A percentile compares a stretch with the other conserved stretches of the same genome.
phyloP scores from a whole-genome alignment of 805 yeast species.

The Torulaspora quercuum region DNA sequence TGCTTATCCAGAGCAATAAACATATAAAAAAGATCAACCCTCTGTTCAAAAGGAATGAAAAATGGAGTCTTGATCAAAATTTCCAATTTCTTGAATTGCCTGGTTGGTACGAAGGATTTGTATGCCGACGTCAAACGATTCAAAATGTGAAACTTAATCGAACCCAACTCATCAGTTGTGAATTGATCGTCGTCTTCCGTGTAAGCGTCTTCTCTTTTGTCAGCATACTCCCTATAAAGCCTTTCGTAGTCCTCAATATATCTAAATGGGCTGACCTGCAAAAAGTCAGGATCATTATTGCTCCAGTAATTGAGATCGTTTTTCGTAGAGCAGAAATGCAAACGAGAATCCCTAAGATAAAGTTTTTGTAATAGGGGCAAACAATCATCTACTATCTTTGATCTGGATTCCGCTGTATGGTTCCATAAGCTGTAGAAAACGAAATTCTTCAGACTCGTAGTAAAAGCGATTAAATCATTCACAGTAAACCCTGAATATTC shows the following conservation, averaged over 20 bases:
- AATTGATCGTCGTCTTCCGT: slow-evolving; percentile 35
- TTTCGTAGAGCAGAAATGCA: slow-evolving; percentile 23
- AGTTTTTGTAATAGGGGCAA: slow-evolving; percentile 26
- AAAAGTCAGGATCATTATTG: slow-evolving; percentile 24
- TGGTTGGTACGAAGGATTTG: slow-evolving; percentile 22
- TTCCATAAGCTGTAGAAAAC: slow-evolving; percentile 27
- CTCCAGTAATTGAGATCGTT: slow-evolving; percentile 24
- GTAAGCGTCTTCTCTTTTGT: slow-evolving; percentile 14
- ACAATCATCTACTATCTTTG: slow-evolving; percentile 13
- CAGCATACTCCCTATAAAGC: slow-evolving; percentile 23
- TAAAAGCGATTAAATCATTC: slow-evolving; percentile 16
- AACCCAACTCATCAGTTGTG: slow-evolving; percentile 32
- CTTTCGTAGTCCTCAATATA: slow-evolving; percentile 28
- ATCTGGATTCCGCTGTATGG: slow-evolving; percentile 4
- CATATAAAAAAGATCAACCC: slow-evolving; percentile 70
- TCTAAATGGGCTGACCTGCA: slow-evolving; percentile 22
- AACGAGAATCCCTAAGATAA: slow-evolving; percentile 32
- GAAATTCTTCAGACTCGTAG: slow-evolving; percentile 21
- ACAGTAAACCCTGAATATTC: slow-evolving; percentile 19
- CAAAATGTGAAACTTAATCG: slow-evolving; percentile 16
- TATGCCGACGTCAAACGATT: slow-evolving; percentile 24
- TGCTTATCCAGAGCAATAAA: slow-evolving; percentile 55
- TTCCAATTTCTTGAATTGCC: slow-evolving; percentile 40
- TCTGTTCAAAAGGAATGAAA: slow-evolving; percentile 66
- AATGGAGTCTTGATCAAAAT: slow-evolving; percentile 69